Percentiles rank a stretch among this genome's conserved stretches.
Conservation (phyloP, 1,284 basidiomycete species). For the Ustilago trichophora region DNA sequence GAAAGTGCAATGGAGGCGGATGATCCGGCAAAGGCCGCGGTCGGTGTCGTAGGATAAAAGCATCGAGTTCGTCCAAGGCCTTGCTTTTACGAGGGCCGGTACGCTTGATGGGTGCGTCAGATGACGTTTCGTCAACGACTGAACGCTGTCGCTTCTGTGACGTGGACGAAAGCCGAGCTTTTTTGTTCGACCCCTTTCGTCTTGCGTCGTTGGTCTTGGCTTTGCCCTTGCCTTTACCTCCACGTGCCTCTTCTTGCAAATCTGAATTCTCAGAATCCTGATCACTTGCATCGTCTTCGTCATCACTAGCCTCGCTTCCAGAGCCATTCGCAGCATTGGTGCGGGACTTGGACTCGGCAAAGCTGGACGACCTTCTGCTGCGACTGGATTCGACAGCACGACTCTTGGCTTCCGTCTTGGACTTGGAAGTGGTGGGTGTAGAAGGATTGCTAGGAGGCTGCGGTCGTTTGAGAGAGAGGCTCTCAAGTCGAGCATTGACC, state of each 20-base stretch:
- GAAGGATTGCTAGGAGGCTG: slow-evolving; percentile 21
- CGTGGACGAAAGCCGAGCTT: too few relatives aligned
- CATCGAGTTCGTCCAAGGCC: slow-evolving; percentile 33
- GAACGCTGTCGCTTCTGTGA: slow-evolving; percentile 11
- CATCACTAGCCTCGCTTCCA: slow-evolving; percentile 13
- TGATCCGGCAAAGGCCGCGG: slow-evolving; percentile 31
- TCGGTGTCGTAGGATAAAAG: slow-evolving; percentile 28
- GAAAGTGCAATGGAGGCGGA: slow-evolving; percentile 36
- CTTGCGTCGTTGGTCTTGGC: background rate
- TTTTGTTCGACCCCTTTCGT: slow-evolving; percentile 1
- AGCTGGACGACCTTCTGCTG: slow-evolving; percentile 21
- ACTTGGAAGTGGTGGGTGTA: slow-evolving; percentile 10
- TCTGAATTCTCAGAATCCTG: slow-evolving; percentile 8
- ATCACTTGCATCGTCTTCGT: slow-evolving; percentile 6
- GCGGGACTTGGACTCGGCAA: slow-evolving; percentile 4
- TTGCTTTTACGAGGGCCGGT: slow-evolving; percentile 32
- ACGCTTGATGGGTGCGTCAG: slow-evolving; percentile 17
- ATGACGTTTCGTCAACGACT: slow-evolving; percentile 7
- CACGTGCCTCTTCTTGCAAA: background rate
- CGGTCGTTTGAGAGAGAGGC: slow-evolving; percentile 37
- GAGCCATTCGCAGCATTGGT: background rate
- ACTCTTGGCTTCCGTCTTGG: slow-evolving; percentile 6
- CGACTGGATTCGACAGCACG: slow-evolving; percentile 1
- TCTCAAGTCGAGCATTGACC: slow-evolving; percentile 44
- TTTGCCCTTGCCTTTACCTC: slow-evolving; percentile 9